Conservation (phyloP, 192 early-diverging fungal genomes). For the Gryganskiella cystojenkinii region DNA sequence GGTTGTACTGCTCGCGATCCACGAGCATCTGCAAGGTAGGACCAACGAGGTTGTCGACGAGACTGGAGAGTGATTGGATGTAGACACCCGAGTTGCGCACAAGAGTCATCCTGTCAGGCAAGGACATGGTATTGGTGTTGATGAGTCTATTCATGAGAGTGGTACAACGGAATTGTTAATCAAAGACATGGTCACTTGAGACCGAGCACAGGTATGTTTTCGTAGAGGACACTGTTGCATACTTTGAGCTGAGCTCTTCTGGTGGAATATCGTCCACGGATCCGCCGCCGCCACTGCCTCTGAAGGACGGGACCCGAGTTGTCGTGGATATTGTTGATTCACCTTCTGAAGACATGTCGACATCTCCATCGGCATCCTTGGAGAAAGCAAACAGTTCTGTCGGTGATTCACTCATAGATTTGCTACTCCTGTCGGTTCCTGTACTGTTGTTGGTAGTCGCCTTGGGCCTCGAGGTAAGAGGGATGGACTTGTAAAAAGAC, state of each 20-base stretch:
- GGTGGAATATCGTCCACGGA: constrained; percentile 40
- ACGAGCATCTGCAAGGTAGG: constrained; percentile 51
- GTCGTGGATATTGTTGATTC: background rate
- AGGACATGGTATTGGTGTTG: constrained; percentile 13
- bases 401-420: constrained; percentile 4
- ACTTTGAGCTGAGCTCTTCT: constrained; percentile 41
- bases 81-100: constrained; percentile 58
- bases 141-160: constrained; percentile 14
- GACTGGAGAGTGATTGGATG: constrained; percentile 52
- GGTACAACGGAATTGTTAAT: no score
- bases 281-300: constrained; percentile 14
- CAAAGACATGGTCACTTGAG: no score
- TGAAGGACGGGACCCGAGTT: no score
- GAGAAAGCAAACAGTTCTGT: constrained; percentile 21
- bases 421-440: background rate
- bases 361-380: constrained; percentile 38
- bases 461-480: constrained; percentile 17
- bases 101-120: constrained; percentile 54
- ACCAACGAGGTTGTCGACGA: constrained; percentile 57
- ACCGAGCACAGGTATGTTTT: no score
- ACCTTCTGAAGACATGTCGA: constrained; percentile 23
- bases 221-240: background rate
- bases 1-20: constrained; percentile 48
- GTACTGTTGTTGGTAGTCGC: background rate
- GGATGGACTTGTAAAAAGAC: constrained; percentile 51